phyloP scores from a whole-genome alignment of 805 yeast species.

The Starmerella floricola region DNA sequence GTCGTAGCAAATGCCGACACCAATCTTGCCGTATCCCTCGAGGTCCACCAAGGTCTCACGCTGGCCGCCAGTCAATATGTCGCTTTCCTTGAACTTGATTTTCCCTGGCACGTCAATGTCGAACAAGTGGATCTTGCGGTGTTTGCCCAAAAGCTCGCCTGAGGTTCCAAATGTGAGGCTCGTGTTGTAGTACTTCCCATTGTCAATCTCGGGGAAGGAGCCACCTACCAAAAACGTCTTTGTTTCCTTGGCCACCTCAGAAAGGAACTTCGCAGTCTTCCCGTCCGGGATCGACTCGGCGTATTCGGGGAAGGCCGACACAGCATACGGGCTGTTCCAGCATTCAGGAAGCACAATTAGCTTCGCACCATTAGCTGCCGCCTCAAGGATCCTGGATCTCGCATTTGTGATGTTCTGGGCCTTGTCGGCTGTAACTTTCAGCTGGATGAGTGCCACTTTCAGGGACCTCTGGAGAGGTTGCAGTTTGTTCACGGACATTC shows the following conservation, averaged over 20 bases:
- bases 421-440: slow-evolving; percentile 73
- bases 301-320: slow-evolving; percentile 70
- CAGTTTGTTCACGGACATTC: background rate
- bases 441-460: slow-evolving; percentile 74
- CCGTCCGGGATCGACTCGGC: slow-evolving; percentile 80
- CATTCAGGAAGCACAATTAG: slow-evolving; percentile 87
- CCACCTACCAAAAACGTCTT: slow-evolving; percentile 72
- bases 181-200: slow-evolving; percentile 54
- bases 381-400: slow-evolving; percentile 48
- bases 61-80: slow-evolving; percentile 62
- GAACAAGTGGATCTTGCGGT: slow-evolving; percentile 80
- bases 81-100: slow-evolving; percentile 75
- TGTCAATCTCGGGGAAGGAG: slow-evolving; percentile 66
- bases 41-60: slow-evolving; percentile 67
- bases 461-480: slow-evolving; percentile 39
- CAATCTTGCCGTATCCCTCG: slow-evolving; percentile 49
- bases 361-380: slow-evolving; percentile 53
- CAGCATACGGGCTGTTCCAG: slow-evolving; percentile 91
- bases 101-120: slow-evolving; percentile 89
- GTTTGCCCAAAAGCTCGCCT: slow-evolving; percentile 76
- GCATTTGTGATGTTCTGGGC: slow-evolving; percentile 63
- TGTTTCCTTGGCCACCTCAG: slow-evolving; percentile 53
- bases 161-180: slow-evolving; percentile 55
- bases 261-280: slow-evolving; percentile 45
- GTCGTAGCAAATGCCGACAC: slow-evolving; percentile 75